These are phyloP conservation scores for Hypoxylon sp. DNA, from an alignment of 2,329 filamentous ascomycete genomes.

Conservation along the genomic window DNA sequence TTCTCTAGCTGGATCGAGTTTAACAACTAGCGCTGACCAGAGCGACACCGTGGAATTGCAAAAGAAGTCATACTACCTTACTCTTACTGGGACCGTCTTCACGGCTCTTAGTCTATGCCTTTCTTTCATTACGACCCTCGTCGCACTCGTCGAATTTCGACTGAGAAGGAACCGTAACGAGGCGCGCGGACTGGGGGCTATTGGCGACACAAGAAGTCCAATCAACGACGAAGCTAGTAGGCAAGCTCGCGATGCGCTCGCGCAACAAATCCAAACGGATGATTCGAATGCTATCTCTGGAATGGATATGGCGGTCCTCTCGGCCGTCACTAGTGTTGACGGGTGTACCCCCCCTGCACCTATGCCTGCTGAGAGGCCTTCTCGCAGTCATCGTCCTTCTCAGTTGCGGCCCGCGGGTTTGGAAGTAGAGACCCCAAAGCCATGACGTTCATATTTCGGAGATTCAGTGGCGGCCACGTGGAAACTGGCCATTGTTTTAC, in stretches of 20 bases:
- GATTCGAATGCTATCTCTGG: background rate
- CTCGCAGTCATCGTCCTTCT: background rate
- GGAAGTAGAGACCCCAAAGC: background rate
- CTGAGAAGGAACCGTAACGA: background rate
- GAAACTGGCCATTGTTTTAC: too few species aligned
- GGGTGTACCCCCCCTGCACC: background rate
- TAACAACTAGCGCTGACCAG: background rate
- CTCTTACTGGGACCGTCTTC: background rate
- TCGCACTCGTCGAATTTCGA: background rate
- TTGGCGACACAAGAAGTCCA: background rate
- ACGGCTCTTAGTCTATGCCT: background rate
- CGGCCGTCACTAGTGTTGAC: background rate
- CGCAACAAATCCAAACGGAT: background rate
- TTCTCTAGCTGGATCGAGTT: too few species aligned
- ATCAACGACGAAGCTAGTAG: constrained; percentile 11
- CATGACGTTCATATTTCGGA: too few species aligned
- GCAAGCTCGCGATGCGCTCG: constrained; percentile 9
- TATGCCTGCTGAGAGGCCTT: background rate
- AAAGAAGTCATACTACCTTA: background rate
- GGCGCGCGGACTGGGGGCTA: background rate
- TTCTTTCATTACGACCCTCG: constrained; percentile 1
- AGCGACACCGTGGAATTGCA: background rate
- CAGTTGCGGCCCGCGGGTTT: background rate
- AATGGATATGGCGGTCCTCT: background rate
- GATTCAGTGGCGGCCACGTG: too few species aligned